phyloP scores from a whole-genome alignment of 2,329 filamentous ascomycete species.

The Incumbomyces delicatus region DNA sequence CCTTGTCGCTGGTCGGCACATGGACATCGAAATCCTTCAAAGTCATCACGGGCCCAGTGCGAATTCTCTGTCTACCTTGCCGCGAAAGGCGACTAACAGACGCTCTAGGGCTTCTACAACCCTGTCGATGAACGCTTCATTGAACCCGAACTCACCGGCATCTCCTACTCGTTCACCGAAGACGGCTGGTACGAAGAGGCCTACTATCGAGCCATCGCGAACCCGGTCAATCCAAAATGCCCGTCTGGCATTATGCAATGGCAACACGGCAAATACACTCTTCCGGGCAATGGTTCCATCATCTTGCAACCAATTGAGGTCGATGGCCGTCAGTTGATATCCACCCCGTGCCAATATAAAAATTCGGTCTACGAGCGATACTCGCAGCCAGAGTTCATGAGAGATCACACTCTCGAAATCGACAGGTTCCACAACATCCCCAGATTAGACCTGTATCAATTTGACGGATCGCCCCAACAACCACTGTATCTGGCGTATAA shows the following conservation, averaged over 20 bases:
- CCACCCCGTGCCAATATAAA: conserved; percentile 51
- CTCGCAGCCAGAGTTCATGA: conserved; percentile 53
- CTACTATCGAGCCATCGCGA: conserved; percentile 58
- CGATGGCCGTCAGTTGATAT: conserved; percentile 59
- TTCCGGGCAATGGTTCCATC: conserved; percentile 49
- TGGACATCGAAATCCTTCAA: conserved; percentile 63
- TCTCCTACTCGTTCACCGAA: conserved; percentile 63
- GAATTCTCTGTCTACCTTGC: conserved; percentile 19
- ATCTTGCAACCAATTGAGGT: conserved; percentile 50
- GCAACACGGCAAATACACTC: conserved; percentile 57
- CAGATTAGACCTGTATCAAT: conserved; percentile 55
- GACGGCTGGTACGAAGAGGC: conserved; percentile 61
- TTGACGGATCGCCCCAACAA: conserved; percentile 55
- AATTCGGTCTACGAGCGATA: conserved; percentile 54
- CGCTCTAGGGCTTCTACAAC: conserved; percentile 56
- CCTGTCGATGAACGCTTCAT: conserved; percentile 54
- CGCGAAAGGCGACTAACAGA: background rate
- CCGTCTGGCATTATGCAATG: conserved; percentile 59
- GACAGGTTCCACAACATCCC: conserved; percentile 54
- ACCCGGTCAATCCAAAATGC: conserved; percentile 53
- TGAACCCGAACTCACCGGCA: conserved; percentile 57
- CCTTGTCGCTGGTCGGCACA: conserved; percentile 51
- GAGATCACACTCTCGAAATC: conserved; percentile 40
- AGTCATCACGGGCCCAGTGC: conserved; percentile 59
- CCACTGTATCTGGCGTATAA: conserved; percentile 57